A percentile compares a stretch with the other conserved stretches of the same genome.
phyloP scores from a whole-genome alignment of 176 grass and related monocot genomes.

The Luzula sylvatica region DNA sequence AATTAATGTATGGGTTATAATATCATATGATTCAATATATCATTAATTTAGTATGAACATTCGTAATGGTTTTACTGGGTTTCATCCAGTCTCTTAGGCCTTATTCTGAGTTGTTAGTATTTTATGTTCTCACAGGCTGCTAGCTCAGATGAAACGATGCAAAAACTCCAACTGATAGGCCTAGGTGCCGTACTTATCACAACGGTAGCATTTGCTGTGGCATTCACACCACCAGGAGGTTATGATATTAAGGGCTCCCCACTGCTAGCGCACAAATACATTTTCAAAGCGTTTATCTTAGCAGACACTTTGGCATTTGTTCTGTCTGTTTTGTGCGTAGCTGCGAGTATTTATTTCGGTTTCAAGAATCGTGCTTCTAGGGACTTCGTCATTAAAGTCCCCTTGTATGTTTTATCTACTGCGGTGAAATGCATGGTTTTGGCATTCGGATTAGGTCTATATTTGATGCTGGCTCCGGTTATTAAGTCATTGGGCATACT shows the following conservation, averaged over 20 bases:
- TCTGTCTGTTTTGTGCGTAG: not conserved
- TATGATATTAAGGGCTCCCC: not conserved
- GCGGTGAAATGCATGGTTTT: not conserved
- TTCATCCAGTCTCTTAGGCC: no score
- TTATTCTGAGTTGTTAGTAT: no score
- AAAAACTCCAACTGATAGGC: not conserved
- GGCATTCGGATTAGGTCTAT: not conserved
- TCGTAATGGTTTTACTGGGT: no score
- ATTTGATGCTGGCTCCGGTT: not conserved
- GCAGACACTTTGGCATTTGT: conserved; percentile 1
- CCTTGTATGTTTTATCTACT: not conserved
- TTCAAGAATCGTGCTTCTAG: no score
- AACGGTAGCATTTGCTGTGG: conserved; percentile 21
- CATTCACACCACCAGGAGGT: conserved; percentile 13
- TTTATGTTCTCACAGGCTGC: no score
- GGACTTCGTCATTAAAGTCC: no score
- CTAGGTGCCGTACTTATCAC: conserved; percentile 5
- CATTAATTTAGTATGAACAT: no score
- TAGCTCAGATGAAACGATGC: no score
- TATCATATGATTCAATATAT: no score
- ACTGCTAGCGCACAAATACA: not conserved
- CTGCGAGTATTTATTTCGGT: no score
- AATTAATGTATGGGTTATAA: no score
- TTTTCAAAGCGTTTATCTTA: conserved; percentile 10
- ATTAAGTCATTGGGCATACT: not conserved